Evolutionary conservation across 441 rosid species (phyloP), one percentile per base, ranked within the genome.

Genomic region (Eruca vesicaria): DNA sequence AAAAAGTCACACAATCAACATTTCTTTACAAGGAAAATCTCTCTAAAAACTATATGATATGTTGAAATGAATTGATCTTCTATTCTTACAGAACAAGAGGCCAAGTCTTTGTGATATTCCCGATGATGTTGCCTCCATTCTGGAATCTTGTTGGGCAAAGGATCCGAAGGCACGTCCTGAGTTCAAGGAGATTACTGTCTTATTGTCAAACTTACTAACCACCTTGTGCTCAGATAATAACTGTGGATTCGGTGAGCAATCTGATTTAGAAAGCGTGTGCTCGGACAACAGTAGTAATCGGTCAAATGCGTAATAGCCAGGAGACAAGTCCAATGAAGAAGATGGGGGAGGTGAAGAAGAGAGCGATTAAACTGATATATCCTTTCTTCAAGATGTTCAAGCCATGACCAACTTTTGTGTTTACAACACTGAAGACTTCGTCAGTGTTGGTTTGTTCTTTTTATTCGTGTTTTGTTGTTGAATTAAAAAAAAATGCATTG

Each of bases 61-160:
- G 3, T 33, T 7, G 3, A 41, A 36, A 57, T 21, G 38, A 31
- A 3, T 72, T 23, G 18, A 52, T 36, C n/a, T 45, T 35, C 0
- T 14, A 28, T 64, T 15, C 38, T 73, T 66, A 7, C 85, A 90
- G 97, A 86, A 86, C 3, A 31, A 57, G 45, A 86, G 94, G 79
- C 94, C 94, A 66, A 79, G 85, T 21, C 23, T 90, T 78, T 81
- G 67, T 31, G 55, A 79, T 77, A 53, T 90, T 59, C 86, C 89
- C 0, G 45, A 56, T 43, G 86, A 75, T 3, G 5, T 81, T 71
- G 83, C 21, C 5, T 21, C 80, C 6, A 80, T 90, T 18, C 61
- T 90, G 64, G 78, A 83, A 74, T 79, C 86, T 14, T 89, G 92
- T 56, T 90, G 94, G 94, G 82, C 80, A 36, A 70, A 67, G 19